These are phyloP conservation scores for Lupinus albus DNA, from an alignment of 306 rosid species.

Conservation along the genomic window DNA sequence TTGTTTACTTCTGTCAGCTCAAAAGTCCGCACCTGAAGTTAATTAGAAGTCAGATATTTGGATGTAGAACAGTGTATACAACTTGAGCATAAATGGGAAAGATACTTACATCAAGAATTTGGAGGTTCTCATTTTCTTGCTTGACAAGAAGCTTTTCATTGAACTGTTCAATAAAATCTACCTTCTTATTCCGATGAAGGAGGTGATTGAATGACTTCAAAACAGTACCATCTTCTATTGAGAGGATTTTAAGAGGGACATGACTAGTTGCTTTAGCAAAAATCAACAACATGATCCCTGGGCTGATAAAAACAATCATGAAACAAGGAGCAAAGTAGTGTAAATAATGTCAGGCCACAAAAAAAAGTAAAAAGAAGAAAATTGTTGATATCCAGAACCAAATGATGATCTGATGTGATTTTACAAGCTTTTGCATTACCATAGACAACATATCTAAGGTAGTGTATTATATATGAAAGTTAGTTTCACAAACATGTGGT, in stretches of 20 bases:
- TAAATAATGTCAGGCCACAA: constrained; percentile 16
- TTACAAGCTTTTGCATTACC: constrained; percentile 1
- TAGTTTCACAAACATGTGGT: constrained; percentile 16
- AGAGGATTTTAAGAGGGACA: constrained; percentile 90
- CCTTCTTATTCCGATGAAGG: constrained; percentile 92
- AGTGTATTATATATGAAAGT: constrained; percentile 7
- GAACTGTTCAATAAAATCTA: constrained; percentile 95
- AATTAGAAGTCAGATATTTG: constrained; percentile 35
- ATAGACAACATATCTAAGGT: constrained; percentile 21
- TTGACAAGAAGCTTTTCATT: constrained; percentile 97
- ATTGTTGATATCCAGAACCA: constrained; percentile 11
- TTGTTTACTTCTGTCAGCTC: constrained; percentile 88
- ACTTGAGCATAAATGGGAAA: constrained; percentile 9
- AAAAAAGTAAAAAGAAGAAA: background rate
- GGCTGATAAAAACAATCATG: constrained; percentile 55
- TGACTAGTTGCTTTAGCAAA: constrained; percentile 79
- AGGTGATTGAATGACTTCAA: constrained; percentile 92
- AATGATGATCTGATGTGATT: background rate
- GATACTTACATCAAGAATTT: constrained; percentile 85
- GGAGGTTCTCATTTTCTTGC: constrained; percentile 97
- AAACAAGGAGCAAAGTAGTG: constrained; percentile 29
- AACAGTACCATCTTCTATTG: constrained; percentile 96
- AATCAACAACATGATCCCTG: constrained; percentile 91
- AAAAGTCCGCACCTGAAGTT: constrained; percentile 77
- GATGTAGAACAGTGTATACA: constrained; percentile 25